These are phyloP conservation scores for Pythium folliculosum DNA, from an alignment of 352 stramenopile species.

Conservation along the genomic window DNA sequence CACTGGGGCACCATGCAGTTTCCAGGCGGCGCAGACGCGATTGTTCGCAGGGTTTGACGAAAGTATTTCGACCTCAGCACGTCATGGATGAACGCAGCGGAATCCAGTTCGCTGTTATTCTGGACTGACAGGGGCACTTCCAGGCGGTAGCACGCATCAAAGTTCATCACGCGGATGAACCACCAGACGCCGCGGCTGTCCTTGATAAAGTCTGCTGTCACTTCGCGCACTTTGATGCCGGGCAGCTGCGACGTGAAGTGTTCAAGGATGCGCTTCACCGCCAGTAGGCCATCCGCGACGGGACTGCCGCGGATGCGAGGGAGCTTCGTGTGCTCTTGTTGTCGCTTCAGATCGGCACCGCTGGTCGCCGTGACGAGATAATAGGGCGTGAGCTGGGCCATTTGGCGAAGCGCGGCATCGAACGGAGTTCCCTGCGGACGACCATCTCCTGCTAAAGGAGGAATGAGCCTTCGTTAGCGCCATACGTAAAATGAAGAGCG, in stretches of 20 bases:
- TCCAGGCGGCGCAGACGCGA: slow-evolving; percentile 6
- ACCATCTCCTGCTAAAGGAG: neutral
- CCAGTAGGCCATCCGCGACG: slow-evolving; percentile 50
- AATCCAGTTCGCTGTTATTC: slow-evolving; percentile 28
- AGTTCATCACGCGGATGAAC: slow-evolving; percentile 65
- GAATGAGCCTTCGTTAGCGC: neutral
- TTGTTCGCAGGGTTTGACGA: slow-evolving; percentile 23
- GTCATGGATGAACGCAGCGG: slow-evolving; percentile 37
- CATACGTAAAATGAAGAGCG: no score
- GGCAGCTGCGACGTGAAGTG: slow-evolving; percentile 66
- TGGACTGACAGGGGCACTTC: slow-evolving; percentile 31
- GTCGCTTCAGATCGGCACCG: slow-evolving; percentile 31
- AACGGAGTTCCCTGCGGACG: slow-evolving; percentile 24
- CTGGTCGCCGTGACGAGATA: slow-evolving; percentile 32
- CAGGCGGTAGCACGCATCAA: slow-evolving; percentile 44
- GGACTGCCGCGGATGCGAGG: slow-evolving; percentile 58
- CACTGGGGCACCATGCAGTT: slow-evolving; percentile 38
- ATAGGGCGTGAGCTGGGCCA: slow-evolving; percentile 23
- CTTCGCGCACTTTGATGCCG: slow-evolving; percentile 49
- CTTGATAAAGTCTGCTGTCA: slow-evolving; percentile 76
- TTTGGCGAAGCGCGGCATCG: slow-evolving; percentile 24
- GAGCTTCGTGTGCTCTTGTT: slow-evolving; percentile 32
- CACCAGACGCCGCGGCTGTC: slow-evolving; percentile 62
- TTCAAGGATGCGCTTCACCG: slow-evolving; percentile 58
- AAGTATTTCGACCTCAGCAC: slow-evolving; percentile 46